Percentiles rank a stretch among this genome's conserved stretches.
Evolutionary conservation across 2,329 filamentous ascomycete species (phyloP).

Genomic region (Huntiella moniliformis): DNA sequence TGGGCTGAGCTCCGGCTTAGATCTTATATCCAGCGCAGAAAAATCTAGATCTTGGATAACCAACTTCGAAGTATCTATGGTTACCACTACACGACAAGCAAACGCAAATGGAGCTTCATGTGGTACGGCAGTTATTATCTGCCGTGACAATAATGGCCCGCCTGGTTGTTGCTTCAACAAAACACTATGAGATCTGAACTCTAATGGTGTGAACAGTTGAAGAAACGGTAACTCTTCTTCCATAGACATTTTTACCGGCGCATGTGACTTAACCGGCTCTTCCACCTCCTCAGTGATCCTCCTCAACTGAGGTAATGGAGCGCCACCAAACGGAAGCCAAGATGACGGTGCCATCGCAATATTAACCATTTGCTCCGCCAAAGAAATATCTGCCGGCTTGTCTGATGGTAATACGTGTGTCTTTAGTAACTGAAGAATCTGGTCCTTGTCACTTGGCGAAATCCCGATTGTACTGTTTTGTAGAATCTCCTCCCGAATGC

Average conservation of each 20-base stretch:
- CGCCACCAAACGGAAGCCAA: conserved; percentile 31
- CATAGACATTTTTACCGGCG: conserved; percentile 42
- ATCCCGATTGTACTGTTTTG: neutral
- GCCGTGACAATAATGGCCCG: conserved; percentile 29
- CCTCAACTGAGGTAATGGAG: neutral
- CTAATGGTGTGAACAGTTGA: conserved; percentile 50
- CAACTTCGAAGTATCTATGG: conserved; percentile 33
- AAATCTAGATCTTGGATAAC: conserved; percentile 35
- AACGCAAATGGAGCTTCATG: conserved; percentile 30
- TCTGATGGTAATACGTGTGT: conserved; percentile 23
- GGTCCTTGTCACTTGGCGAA: neutral
- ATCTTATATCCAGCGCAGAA: conserved; percentile 35
- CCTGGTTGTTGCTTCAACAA: conserved; percentile 18
- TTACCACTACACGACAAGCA: conserved; percentile 36
- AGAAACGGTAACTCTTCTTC: conserved; percentile 50
- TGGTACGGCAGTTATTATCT: conserved; percentile 32
- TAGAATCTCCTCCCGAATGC: conserved; percentile 23
- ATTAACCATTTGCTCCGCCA: conserved; percentile 26
- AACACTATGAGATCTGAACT: conserved; percentile 35
- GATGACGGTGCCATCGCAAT: conserved; percentile 31
- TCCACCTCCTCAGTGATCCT: neutral
- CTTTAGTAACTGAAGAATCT: conserved; percentile 11
- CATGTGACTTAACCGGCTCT: conserved; percentile 33
- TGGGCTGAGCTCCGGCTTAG: conserved; percentile 35
- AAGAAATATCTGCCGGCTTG: conserved; percentile 15